phyloP scores from a whole-genome alignment of 2,329 filamentous ascomycete genomes.

The Dactylellina drechsleri region DNA sequence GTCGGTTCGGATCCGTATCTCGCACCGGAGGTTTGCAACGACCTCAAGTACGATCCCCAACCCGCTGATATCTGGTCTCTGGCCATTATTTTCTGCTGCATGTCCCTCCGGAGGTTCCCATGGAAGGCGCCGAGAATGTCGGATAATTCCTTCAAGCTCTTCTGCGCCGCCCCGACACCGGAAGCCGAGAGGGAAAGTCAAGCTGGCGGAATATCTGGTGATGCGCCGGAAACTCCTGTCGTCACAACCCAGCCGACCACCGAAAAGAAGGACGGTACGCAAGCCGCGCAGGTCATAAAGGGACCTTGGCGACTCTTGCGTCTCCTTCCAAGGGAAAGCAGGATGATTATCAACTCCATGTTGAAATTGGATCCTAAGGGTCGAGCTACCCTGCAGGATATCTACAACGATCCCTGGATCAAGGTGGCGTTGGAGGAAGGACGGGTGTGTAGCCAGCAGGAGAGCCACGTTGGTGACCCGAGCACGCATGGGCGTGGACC shows the following conservation, averaged over 20 bases:
- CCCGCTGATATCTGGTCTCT: slow-evolving; percentile 97
- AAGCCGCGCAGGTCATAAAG: slow-evolving; percentile 70
- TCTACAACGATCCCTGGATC: slow-evolving; percentile 91
- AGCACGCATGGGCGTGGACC: slow-evolving; percentile 65
- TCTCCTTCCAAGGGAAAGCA: slow-evolving; percentile 85
- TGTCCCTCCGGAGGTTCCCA: slow-evolving; percentile 92
- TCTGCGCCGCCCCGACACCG: slow-evolving; percentile 66
- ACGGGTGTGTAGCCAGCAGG: slow-evolving; percentile 79
- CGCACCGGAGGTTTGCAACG: slow-evolving; percentile 94
- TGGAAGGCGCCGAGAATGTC: slow-evolving; percentile 94
- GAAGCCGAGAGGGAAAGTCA: slow-evolving; percentile 54
- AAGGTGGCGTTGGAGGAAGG: slow-evolving; percentile 71
- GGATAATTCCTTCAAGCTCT: slow-evolving; percentile 95
- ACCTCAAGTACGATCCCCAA: slow-evolving; percentile 90
- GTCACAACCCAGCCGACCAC: slow-evolving; percentile 41
- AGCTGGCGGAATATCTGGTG: slow-evolving; percentile 36
- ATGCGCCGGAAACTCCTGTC: slow-evolving; percentile 47
- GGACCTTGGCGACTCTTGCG: slow-evolving; percentile 91
- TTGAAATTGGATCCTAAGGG: slow-evolving; percentile 85
- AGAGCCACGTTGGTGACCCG: slow-evolving; percentile 59
- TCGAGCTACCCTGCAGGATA: slow-evolving; percentile 84
- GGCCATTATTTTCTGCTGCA: slow-evolving; percentile 98
- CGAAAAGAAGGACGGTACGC: slow-evolving; percentile 58
- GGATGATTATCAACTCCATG: slow-evolving; percentile 92
- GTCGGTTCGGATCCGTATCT: slow-evolving; percentile 94